Evolutionary conservation across 1,139 yeast species (phyloP).

Genomic region (Sugiyamaella novakii): DNA sequence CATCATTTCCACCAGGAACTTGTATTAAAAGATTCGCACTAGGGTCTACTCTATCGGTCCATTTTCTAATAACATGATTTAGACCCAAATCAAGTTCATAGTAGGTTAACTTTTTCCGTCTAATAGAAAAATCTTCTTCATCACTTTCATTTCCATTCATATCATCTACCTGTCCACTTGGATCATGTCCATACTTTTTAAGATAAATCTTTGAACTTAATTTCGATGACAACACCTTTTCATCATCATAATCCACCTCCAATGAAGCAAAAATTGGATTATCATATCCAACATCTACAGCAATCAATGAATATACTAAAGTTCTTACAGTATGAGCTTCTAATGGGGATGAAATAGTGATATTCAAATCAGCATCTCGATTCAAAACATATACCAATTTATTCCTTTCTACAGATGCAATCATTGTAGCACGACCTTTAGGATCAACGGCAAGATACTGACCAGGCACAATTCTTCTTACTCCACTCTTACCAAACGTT

Average conservation of each 20-base stretch:
- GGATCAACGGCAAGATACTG: constrained; percentile 75
- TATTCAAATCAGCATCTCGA: constrained; percentile 50
- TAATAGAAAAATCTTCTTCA: constrained; percentile 31
- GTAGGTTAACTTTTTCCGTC: constrained; percentile 52
- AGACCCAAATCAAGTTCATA: constrained; percentile 87
- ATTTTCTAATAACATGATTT: constrained; percentile 65
- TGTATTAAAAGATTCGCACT: constrained; percentile 49
- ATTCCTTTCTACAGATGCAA: constrained; percentile 71
- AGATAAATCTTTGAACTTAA: constrained; percentile 2
- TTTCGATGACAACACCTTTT: constrained; percentile 18
- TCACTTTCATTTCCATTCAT: constrained; percentile 25
- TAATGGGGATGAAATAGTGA: constrained; percentile 69
- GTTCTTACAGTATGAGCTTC: constrained; percentile 59
- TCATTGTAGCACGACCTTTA: constrained; percentile 66
- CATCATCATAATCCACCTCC: constrained; percentile 58
- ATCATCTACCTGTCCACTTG: constrained; percentile 2
- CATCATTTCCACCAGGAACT: constrained; percentile 56
- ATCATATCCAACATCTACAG: constrained; percentile 74
- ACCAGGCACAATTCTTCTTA: constrained; percentile 77
- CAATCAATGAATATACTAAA: constrained; percentile 58
- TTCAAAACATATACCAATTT: constrained; percentile 65
- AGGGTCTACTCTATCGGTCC: constrained; percentile 47
- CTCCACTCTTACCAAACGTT: constrained; percentile 73
- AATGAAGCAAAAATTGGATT: constrained; percentile 83
- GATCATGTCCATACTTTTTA: constrained; percentile 16